Conservation (phyloP, 2,329 filamentous ascomycete genomes). For the Alternaria sp. region DNA sequence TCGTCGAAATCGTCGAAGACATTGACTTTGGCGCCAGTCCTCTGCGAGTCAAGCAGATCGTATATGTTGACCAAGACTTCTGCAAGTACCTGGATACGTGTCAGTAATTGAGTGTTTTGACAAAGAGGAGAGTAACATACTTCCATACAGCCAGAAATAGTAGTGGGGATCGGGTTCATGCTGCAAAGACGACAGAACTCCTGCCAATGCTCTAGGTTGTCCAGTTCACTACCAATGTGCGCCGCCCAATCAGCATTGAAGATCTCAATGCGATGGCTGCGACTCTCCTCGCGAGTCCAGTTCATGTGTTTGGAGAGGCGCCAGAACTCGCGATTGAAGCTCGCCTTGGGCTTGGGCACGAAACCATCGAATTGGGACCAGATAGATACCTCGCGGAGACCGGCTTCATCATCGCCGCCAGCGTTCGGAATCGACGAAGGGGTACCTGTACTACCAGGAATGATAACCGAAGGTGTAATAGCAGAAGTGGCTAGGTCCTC, state of each 20-base stretch:
- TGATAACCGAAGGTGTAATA: too few species aligned
- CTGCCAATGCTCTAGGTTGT: constrained; percentile 9
- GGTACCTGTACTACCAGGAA: too few species aligned
- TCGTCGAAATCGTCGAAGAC: neutral
- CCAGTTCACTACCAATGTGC: constrained; percentile 9
- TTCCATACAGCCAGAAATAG: constrained; percentile 7
- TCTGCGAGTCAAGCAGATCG: neutral
- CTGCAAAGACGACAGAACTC: constrained; percentile 13
- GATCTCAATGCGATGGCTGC: neutral
- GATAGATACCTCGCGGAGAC: too few species aligned
- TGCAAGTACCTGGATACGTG: too few species aligned
- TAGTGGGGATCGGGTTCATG: neutral
- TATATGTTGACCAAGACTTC: neutral
- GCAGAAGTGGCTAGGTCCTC: too few species aligned
- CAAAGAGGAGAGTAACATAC: neutral
- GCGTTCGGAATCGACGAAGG: too few species aligned
- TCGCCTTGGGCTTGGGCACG: neutral
- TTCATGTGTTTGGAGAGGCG: constrained; percentile 11
- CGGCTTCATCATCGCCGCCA: too few species aligned
- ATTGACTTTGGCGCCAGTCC: neutral
- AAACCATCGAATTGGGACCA: neutral
- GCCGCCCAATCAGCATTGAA: constrained; percentile 13
- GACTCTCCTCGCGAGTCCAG: constrained; percentile 12
- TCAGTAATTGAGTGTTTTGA: too few species aligned
- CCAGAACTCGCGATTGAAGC: constrained; percentile 19